Base-by-base conservation (phyloP, 306 rosid genomes). In the Quercus bicolor region DNA sequence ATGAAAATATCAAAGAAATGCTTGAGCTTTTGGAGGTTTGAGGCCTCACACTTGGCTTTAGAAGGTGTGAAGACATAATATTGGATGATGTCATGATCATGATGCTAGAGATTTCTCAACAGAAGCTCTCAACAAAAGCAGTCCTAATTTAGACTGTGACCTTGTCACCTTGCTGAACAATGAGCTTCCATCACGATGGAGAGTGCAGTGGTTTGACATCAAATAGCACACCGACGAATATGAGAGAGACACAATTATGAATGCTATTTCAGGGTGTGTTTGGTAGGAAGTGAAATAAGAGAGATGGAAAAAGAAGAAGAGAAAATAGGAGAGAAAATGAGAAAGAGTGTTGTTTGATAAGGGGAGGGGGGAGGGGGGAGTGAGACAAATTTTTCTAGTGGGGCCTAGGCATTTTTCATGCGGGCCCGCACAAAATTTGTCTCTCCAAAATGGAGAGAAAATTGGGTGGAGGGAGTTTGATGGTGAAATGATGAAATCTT, bases 191-290 rank as follows among this genome's bases (percentile, higher is more conserved):
- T 77, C 83, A 6, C 88, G 83, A 23, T 78, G 88, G 89, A 87
- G 97, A 76, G 89, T 87, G 1, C 48, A 65, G 4, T 92, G 94
- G 94, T 92, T 88, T 60, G 84, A 90, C 1, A 86, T 90, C 1
- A 83, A 70, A 84, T 83, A 89, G 91, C 85, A 90, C 9, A 75
- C 81, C 1, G 72, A 56, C 0, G 70, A 77, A 4, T 81, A 68
- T 2, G 79, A 80, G 53, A 56, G 62, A 16, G 72, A 66, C 45
- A 16, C 43, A 34, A 34, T 34, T 6, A 6, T 6, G 43, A 34
- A 34, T 34, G 9, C 9, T 34, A 34, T 34, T 34, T 34, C 1
- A 34, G 40, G 40, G 40, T 5, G 1, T 5, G 7, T 33, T 33
- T 33, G 37, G 37, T 33, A 33, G 37, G 37, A 33, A 5, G 34